Base-by-base conservation (phyloP, 2,329 filamentous ascomycete species). In the Fusarium bactridioides region DNA sequence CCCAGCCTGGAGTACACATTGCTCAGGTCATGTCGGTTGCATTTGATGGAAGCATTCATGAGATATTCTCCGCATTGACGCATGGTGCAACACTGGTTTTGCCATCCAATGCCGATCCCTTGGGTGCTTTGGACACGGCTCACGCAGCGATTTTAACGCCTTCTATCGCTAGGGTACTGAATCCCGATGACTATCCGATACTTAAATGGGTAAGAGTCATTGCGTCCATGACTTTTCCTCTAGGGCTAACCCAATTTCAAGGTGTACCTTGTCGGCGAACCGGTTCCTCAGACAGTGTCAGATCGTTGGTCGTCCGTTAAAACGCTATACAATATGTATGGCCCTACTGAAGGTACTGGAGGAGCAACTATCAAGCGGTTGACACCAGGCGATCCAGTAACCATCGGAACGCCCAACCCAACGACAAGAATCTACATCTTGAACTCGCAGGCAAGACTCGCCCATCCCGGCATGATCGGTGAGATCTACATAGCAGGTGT, bases 401-500 rank as follows among this genome's bases (percentile, higher is more conserved):
- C 45, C 27, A 31, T 48, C 19, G 45, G 45, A 48, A 48, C 10
- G 4, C 45, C 45, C 19, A 48, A 48, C 10, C 45, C 45, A 31
- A 48, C 45, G 2, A 48, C 45, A 31, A 48, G 45, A n/a, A 16
- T 48, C 45, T 48, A 48, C 27, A 31, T 48, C 45, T 31, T 48
- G 45, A 29, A 29, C 27, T 48, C 45, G 21, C 45, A 48, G 27
- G 45, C 27, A 16, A 48, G n/a, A 31, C 45, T 29, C 4, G 2
- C 19, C 7, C 27, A 48, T 31, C 45, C 2, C 16, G 45, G 45
- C 8, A 48, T 48, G 45, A 31, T 48, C 13, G 45, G 45, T 31
- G 45, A 48, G 27, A 48, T 48, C 45, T 48, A 48, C 27, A 48
- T 48, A 11, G 45, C 45, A n/a, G 45, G 45, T 48, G 45, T 48